phyloP scores from a whole-genome alignment of 1,139 yeast genomes.

The Meyerozyma smithsonii region DNA sequence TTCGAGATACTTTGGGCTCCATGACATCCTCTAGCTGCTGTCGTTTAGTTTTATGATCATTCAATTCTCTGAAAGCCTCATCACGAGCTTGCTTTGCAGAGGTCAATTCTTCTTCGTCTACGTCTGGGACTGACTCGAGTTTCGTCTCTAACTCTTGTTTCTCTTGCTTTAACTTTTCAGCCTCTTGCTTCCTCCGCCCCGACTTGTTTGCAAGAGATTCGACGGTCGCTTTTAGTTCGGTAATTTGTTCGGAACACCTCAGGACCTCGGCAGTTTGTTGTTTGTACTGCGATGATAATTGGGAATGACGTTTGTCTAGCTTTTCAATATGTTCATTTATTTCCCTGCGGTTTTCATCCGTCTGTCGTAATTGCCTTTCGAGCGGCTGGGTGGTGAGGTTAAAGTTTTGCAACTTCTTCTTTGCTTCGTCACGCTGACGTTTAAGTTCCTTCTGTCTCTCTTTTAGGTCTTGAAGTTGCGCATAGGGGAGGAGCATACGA shows the following conservation, averaged over 20 bases:
- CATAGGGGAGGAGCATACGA: conserved; percentile 55
- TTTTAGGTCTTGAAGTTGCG: conserved; percentile 51
- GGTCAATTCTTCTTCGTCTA: conserved; percentile 17
- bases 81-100: conserved; percentile 18
- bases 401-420: conserved; percentile 27
- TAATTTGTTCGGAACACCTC: conserved; percentile 13
- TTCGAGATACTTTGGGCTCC: conserved; percentile 8
- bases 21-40: conserved; percentile 9
- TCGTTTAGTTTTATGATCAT: conserved; percentile 14
- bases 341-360: conserved; percentile 3
- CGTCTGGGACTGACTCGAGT: conserved; percentile 11
- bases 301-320: neutral
- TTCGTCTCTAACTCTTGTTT: conserved; percentile 12
- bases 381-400: conserved; percentile 27
- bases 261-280: conserved; percentile 1
- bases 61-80: conserved; percentile 18
- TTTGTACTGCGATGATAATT: neutral
- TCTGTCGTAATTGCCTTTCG: conserved; percentile 13
- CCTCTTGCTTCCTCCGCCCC: conserved; percentile 20
- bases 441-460: conserved; percentile 37
- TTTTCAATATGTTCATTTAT: conserved; percentile 1
- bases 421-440: conserved; percentile 37
- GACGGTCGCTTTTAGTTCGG: conserved; percentile 15
- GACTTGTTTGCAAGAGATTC: conserved; percentile 17
- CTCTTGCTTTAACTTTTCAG: conserved; percentile 16